Percentiles rank a stretch among this genome's conserved stretches.
phyloP scores from a whole-genome alignment of 1,284 basidiomycete species.

The Mycena sp. region DNA sequence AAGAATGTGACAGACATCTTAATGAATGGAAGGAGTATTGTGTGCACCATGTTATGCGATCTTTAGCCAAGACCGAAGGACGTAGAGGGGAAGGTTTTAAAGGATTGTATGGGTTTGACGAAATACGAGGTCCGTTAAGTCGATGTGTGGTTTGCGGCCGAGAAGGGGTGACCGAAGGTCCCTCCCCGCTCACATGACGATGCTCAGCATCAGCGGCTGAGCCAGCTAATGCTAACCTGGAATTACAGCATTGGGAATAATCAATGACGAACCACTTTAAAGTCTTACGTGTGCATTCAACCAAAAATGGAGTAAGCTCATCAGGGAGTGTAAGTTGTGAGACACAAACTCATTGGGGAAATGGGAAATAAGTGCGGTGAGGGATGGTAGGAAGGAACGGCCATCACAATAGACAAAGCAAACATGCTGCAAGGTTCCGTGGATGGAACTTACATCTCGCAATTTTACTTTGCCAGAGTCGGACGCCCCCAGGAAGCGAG shows the following conservation, averaged over 20 bases:
- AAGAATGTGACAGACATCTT: background rate
- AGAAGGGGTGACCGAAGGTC: slow-evolving; percentile 2
- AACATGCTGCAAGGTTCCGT: no score
- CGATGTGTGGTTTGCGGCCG: background rate
- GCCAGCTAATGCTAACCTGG: background rate
- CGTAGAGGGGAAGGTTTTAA: slow-evolving; percentile 18
- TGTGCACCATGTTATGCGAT: slow-evolving; percentile 28
- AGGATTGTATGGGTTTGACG: background rate
- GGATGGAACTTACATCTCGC: no score
- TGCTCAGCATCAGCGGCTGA: background rate
- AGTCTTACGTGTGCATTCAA: background rate
- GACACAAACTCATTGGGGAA: slow-evolving; percentile 2
- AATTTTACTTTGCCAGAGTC: no score
- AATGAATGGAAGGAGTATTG: slow-evolving; percentile 12
- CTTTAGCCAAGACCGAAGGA: slow-evolving; percentile 24
- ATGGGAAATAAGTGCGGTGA: background rate
- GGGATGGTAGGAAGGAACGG: background rate
- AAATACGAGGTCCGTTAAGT: background rate
- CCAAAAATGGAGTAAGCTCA: background rate
- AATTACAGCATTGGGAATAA: no score
- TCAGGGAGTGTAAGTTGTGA: background rate
- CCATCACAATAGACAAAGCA: no score
- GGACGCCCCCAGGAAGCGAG: no score
- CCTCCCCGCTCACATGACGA: background rate
- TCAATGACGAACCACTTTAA: no score